Evolutionary conservation across 176 grass and related monocot species (phyloP), one percentile per base, ranked within the genome.

Genomic region (Zizania latifolia): DNA sequence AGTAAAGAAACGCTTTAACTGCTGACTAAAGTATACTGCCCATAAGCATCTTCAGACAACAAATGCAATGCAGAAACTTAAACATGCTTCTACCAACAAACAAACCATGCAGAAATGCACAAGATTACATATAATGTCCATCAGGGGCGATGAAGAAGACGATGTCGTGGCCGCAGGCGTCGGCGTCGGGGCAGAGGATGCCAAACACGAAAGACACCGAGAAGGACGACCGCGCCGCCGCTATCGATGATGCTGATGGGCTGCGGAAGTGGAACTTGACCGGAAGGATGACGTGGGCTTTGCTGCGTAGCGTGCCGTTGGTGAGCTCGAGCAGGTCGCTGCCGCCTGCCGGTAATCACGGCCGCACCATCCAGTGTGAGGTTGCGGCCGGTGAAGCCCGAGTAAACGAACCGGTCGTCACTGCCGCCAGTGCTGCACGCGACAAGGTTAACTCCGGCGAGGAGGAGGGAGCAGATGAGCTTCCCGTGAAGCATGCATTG

Each of bases 271-370:
- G 46, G 69, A 72, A 72, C 31, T 30, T 45, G 30, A 7, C n/a
- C 10, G 69, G 69, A 32, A 54, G 46, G 69, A 55, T 36, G 69
- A 46, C 69, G 46, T 72, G 46, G 29, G 69, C 45, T 32, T 72
- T 72, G 30, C 54, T 45, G 6, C 69, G 69, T 45, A 72, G 69
- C n/a, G 46, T 72, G 46, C 69, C 69, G 46, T 72, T 55, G 69
- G 69, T 72, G 69, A 72, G 69, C 69, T 55, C 46, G n/a, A 55
- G 46, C 11, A 72, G 69, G 31, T 46, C 69, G 30, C 19, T 12
- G 30, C n/a, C n/a, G n/a, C n/a, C n/a, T n/a, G n/a, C 30, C 6
- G 17, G 69, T 55, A 30, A 72, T 5, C 26, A 19, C 15, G 15
- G 44, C 44, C 3, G 44, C 44, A 17, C 44, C 44, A 4, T 46